These are phyloP conservation scores for Pestalotiopsis fici DNA, from an alignment of 2,329 filamentous ascomycete genomes.

Conservation along the genomic window DNA sequence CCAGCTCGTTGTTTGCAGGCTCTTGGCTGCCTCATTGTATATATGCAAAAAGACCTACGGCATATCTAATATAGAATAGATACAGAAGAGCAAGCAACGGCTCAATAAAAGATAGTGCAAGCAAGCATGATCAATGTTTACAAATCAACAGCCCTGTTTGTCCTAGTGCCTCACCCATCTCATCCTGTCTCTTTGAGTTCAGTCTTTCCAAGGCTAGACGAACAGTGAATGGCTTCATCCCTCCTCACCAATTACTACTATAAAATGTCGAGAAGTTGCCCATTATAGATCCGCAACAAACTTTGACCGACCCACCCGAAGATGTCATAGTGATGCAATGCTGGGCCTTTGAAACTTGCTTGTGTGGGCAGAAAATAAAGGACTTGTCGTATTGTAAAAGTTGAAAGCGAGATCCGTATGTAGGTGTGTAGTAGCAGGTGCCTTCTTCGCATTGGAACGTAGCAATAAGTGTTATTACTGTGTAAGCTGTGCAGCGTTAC, in stretches of 20 bases:
- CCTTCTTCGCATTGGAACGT: background rate
- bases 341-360: background rate
- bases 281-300: background rate
- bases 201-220: no score
- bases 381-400: no score
- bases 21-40: background rate
- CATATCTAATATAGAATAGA: background rate
- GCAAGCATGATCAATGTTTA: no score
- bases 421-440: background rate
- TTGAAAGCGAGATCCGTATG: no score
- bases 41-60: background rate
- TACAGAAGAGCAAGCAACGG: background rate
- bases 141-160: no score
- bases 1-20: background rate
- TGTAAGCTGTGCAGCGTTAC: no score
- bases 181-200: no score
- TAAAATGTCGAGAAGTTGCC: background rate
- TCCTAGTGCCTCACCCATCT: no score
- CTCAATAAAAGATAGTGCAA: no score
- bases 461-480: no score
- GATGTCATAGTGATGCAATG: background rate
- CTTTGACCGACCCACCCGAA: background rate
- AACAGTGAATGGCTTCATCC: no score
- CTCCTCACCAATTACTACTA: background rate
- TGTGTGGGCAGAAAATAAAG: background rate